A percentile compares a stretch with the other conserved stretches of the same genome.
These are phyloP conservation scores for Schwanniomyces pseudopolymorphus DNA, from an alignment of 805 yeast genomes.

Conservation along the genomic window DNA sequence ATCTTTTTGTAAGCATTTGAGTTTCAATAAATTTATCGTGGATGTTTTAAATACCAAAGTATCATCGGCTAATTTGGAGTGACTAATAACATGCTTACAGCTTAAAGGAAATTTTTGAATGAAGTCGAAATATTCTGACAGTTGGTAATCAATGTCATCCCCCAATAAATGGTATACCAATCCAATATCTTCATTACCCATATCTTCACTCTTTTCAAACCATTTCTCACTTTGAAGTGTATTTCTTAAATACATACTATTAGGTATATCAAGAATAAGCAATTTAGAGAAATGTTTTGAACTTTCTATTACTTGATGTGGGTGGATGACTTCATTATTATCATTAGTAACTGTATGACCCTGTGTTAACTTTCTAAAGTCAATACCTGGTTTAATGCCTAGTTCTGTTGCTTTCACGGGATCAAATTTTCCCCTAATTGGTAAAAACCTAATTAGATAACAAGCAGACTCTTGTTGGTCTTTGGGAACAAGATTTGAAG, in stretches of 20 bases:
- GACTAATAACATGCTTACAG: slow-evolving; percentile 70
- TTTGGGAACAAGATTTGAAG: slow-evolving; percentile 20
- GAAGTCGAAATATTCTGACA: slow-evolving; percentile 46
- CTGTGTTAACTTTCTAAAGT: slow-evolving; percentile 56
- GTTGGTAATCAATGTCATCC: slow-evolving; percentile 49
- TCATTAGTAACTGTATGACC: slow-evolving; percentile 59
- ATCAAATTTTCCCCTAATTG: slow-evolving; percentile 76
- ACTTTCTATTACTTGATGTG: slow-evolving; percentile 73
- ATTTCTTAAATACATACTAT: slow-evolving; percentile 36
- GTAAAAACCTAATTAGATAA: slow-evolving; percentile 65
- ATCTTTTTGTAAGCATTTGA: slow-evolving; percentile 51
- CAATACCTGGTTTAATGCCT: slow-evolving; percentile 66
- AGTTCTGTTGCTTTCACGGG: slow-evolving; percentile 62
- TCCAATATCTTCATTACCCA: slow-evolving; percentile 40
- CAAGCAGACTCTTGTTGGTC: slow-evolving; percentile 50
- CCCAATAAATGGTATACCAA: slow-evolving; percentile 78
- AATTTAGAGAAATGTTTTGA: slow-evolving; percentile 58
- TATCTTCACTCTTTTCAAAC: slow-evolving; percentile 31
- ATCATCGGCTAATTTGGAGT: slow-evolving; percentile 61
- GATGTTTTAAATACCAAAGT: slow-evolving; percentile 57
- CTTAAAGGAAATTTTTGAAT: slow-evolving; percentile 52
- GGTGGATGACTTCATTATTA: slow-evolving; percentile 57
- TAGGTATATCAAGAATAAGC: slow-evolving; percentile 74
- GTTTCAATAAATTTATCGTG: slow-evolving; percentile 52
- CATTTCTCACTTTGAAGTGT: slow-evolving; percentile 26